phyloP scores from a whole-genome alignment of 345 rosid species.

The Boechera divaricarpa region DNA sequence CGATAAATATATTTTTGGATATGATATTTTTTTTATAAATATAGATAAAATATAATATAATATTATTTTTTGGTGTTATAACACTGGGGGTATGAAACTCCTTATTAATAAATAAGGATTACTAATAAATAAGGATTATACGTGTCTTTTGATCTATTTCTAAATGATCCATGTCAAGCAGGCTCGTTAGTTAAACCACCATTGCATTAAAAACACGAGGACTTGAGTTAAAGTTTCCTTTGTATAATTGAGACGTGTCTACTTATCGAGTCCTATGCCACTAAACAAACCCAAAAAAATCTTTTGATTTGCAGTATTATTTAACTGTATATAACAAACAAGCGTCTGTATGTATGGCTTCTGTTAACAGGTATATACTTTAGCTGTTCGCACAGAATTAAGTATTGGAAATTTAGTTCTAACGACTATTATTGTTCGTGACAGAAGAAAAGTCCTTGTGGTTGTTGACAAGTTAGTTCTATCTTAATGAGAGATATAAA shows the following conservation, averaged over 20 bases:
- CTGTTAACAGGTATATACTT: not conserved
- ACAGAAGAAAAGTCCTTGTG: not conserved
- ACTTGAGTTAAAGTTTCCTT: not conserved
- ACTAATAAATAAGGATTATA: too few relatives aligned
- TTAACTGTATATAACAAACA: not conserved
- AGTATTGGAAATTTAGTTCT: not conserved
- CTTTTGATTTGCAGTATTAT: not conserved
- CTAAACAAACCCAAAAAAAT: not conserved
- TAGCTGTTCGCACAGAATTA: not conserved
- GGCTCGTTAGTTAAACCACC: conserved; percentile 10
- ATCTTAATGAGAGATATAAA: not conserved
- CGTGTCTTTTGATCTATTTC: not conserved
- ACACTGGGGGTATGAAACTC: too few relatives aligned
- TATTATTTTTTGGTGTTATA: too few relatives aligned
- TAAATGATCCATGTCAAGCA: not conserved
- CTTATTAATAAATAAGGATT: too few relatives aligned
- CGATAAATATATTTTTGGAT: too few relatives aligned
- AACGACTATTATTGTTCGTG: not conserved
- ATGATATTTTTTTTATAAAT: too few relatives aligned
- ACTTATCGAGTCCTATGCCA: not conserved
- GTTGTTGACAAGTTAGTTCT: not conserved
- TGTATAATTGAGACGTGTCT: not conserved
- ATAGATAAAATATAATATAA: too few relatives aligned
- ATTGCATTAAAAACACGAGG: not conserved
- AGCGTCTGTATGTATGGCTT: not conserved